Evolutionary conservation across 768 basidiomycete species (phyloP).

Genomic region (Boletus coccyginus): DNA sequence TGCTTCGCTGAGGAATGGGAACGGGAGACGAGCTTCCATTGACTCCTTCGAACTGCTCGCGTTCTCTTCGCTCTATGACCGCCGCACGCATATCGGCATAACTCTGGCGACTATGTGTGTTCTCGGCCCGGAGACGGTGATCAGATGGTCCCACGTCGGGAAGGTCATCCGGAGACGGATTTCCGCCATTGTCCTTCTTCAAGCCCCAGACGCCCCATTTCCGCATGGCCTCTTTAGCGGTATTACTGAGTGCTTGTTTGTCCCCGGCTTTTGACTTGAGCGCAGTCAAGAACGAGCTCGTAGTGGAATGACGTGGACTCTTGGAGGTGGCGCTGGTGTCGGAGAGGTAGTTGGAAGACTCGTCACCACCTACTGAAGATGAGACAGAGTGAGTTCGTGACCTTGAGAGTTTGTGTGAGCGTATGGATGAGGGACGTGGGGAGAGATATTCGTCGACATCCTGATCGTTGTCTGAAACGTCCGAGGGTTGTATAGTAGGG

Average conservation of each 20-base stretch:
- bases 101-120: conserved; percentile 48
- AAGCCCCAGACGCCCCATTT: conserved; percentile 88
- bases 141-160: conserved; percentile 42
- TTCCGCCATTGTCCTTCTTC: conserved; percentile 48
- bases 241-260: conserved; percentile 81
- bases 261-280: conserved; percentile 75
- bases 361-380: conserved; percentile 30
- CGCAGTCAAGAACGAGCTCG: conserved; percentile 69
- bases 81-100: conserved; percentile 76
- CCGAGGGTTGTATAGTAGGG: conserved; percentile 3
- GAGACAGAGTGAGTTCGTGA: conserved; percentile 37
- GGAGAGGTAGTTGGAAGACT: conserved; percentile 30
- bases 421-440: conserved; percentile 45
- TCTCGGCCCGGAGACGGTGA: conserved; percentile 34
- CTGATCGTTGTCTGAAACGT: conserved; percentile 19
- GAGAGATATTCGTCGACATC: conserved; percentile 16
- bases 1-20: conserved; percentile 28
- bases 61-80: conserved; percentile 64
- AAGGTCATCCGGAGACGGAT: conserved; percentile 36
- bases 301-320: conserved; percentile 41
- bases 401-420: conserved; percentile 34
- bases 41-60: conserved; percentile 30
- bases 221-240: conserved; percentile 85
- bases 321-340: conserved; percentile 30
- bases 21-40: conserved; percentile 32